Percentiles rank a stretch among this genome's conserved stretches.
These are phyloP conservation scores for Acorus calamus DNA, from an alignment of 106 monocot species.

Conservation along the genomic window DNA sequence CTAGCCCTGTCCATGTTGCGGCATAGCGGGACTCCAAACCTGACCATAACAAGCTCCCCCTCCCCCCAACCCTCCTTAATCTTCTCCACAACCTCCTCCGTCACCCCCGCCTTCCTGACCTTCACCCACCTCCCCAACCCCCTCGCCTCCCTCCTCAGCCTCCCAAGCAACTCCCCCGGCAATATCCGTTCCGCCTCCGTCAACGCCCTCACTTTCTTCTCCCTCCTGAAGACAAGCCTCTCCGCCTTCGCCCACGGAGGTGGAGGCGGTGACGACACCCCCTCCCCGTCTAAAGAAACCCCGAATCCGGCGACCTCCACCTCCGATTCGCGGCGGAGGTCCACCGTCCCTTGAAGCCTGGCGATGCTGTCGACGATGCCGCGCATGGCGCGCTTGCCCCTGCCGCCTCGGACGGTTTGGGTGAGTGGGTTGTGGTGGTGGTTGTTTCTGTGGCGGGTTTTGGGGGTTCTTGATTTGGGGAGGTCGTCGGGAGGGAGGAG, in stretches of 20 bases:
- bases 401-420: constrained; percentile 38
- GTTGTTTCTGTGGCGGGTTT: constrained; percentile 1
- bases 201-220: constrained; percentile 44
- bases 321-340: background rate
- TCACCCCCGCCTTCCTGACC: constrained; percentile 83
- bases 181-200: constrained; percentile 53
- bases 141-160: constrained; percentile 45
- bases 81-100: constrained; percentile 58
- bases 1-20: constrained; percentile 70
- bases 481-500: constrained; percentile 26
- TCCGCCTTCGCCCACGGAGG: constrained; percentile 44
- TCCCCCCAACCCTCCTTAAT: constrained; percentile 43
- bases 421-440: constrained; percentile 24
- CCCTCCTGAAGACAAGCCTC: constrained; percentile 38
- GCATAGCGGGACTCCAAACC: constrained; percentile 57
- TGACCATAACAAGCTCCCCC: constrained; percentile 55
- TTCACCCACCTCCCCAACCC: constrained; percentile 50
- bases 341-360: constrained; percentile 19
- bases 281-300: background rate
- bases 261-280: background rate
- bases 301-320: background rate
- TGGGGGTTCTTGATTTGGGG: constrained; percentile 15
- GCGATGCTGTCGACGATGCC: constrained; percentile 41
- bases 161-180: constrained; percentile 19
- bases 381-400: constrained; percentile 44